Conservation (phyloP, 2,329 filamentous ascomycete species). For the Metarhizium brunneum region DNA sequence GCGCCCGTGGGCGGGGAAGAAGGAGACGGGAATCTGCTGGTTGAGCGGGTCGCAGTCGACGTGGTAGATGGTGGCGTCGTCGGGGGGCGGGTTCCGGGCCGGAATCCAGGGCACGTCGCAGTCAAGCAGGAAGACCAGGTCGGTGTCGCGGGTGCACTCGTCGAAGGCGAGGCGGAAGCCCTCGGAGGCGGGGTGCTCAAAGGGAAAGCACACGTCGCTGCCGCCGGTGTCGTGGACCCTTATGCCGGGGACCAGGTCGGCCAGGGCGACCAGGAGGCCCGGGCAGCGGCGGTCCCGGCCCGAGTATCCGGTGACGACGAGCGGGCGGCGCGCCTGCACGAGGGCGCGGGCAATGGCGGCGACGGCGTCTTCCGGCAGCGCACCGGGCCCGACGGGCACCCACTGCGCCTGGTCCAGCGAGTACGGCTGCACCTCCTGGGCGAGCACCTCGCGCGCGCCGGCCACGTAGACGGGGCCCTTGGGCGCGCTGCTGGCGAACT, state of each 20-base stretch:
- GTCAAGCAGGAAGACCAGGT: conserved; percentile 72
- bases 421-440: conserved; percentile 72
- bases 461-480: conserved; percentile 72
- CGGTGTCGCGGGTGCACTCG: conserved; percentile 60
- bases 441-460: conserved; percentile 74
- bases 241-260: conserved; percentile 57
- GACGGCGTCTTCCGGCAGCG: conserved; percentile 41
- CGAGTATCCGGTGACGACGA: conserved; percentile 62
- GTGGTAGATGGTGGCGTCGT: conserved; percentile 43
- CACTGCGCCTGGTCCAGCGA: conserved; percentile 59
- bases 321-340: conserved; percentile 52
- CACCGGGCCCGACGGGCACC: conserved; percentile 61
- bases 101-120: conserved; percentile 86
- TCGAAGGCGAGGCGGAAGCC: conserved; percentile 64
- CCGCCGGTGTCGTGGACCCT: conserved; percentile 68
- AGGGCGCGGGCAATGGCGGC: conserved; percentile 53
- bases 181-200: conserved; percentile 51
- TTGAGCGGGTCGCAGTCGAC: conserved; percentile 53
- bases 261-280: conserved; percentile 53
- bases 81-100: conserved; percentile 48
- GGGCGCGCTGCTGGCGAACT: conserved; percentile 70
- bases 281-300: conserved; percentile 60
- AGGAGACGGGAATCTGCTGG: conserved; percentile 60
- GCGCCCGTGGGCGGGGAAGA: conserved; percentile 51
- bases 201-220: conserved; percentile 71